Evolutionary conservation across 2,329 filamentous ascomycete genomes (phyloP).

Genomic region (Penicillium sp.): DNA sequence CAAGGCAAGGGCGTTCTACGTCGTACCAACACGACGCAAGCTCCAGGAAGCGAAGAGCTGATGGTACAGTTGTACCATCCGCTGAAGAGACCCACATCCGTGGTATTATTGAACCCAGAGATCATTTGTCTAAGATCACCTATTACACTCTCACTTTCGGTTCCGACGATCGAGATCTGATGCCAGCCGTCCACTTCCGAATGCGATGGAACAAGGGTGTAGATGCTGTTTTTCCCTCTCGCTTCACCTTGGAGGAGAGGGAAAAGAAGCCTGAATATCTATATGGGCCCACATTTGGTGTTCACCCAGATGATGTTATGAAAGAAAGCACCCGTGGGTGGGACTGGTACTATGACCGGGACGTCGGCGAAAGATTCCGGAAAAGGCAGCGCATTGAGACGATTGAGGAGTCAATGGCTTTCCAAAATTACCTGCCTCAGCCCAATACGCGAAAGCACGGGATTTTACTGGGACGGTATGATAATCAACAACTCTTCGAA

Average conservation of each 20-base stretch:
- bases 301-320: slow-evolving; percentile 38
- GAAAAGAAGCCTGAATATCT: slow-evolving; percentile 31
- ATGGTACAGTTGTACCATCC: slow-evolving; percentile 17
- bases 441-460: slow-evolving; percentile 32
- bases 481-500: slow-evolving; percentile 42
- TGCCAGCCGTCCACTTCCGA: slow-evolving; percentile 46
- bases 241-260: slow-evolving; percentile 33
- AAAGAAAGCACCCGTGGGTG: slow-evolving; percentile 48
- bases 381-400: slow-evolving; percentile 38
- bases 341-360: slow-evolving; percentile 52
- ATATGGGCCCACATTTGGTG: slow-evolving; percentile 44
- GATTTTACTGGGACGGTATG: slow-evolving; percentile 51
- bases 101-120: slow-evolving; percentile 34
- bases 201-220: slow-evolving; percentile 48
- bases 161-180: slow-evolving; percentile 48
- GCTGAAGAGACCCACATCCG: slow-evolving; percentile 34
- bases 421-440: slow-evolving; percentile 42
- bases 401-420: slow-evolving; percentile 38
- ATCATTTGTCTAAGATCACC: slow-evolving; percentile 42
- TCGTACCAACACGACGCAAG: slow-evolving; percentile 1
- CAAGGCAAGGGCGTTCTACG: slow-evolving; percentile 7
- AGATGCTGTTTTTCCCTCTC: slow-evolving; percentile 52
- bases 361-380: slow-evolving; percentile 41
- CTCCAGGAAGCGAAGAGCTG: slow-evolving; percentile 14
- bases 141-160: slow-evolving; percentile 52